Evolutionary conservation across 352 stramenopile genomes (phyloP), one percentile per base, ranked within the genome.

Genomic region (Globisporangium sylvaticum): DNA sequence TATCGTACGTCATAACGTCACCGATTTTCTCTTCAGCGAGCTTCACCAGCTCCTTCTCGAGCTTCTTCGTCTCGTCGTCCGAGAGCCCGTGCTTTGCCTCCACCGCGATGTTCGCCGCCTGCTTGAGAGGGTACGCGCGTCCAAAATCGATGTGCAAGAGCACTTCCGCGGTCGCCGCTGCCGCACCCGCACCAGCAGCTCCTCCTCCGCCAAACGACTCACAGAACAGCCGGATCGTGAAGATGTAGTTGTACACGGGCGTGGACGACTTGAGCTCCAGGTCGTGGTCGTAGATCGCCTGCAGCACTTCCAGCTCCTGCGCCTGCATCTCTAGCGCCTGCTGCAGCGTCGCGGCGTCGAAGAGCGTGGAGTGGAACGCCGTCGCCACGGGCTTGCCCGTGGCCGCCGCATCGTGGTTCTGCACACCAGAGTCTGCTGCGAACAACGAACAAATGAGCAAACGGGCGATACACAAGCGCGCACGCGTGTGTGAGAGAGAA

Each of bases 221-320:
- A 62, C 80, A 91, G 25, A 70, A 66, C 65, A 96, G 59, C n/a
- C 76, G 77, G 54, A 96, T 91, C 55, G 83, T 80, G 66, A 96
- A 96, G 62, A 94, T 91, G 75, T 92, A 76, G 56, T 77, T 83
- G 69, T 92, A 94, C 61, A 94, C 66, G n/a, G 81, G 84, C 62
- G 85, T 94, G 20, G 86, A 79, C 60, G 83, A 88, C 59, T 95
- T 81, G 29, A 84, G 68, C 14, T 77, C 72, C 9, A 92, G 70
- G 52, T 96, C 88, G 8, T 67, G 74, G 75, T 91, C 88, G 53
- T 86, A 96, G 48, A 96, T 96, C 37, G 88, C 83, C 64, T 92
- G 72, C 24, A 96, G 67, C 14, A 92, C 87, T 64, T 95, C 83
- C 62, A 96, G 75, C 64, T 96, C 88, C 66, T 95, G 87, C 22